Conservation (phyloP, 2,329 filamentous ascomycete genomes). For the Teratosphaeria zuluensis region DNA sequence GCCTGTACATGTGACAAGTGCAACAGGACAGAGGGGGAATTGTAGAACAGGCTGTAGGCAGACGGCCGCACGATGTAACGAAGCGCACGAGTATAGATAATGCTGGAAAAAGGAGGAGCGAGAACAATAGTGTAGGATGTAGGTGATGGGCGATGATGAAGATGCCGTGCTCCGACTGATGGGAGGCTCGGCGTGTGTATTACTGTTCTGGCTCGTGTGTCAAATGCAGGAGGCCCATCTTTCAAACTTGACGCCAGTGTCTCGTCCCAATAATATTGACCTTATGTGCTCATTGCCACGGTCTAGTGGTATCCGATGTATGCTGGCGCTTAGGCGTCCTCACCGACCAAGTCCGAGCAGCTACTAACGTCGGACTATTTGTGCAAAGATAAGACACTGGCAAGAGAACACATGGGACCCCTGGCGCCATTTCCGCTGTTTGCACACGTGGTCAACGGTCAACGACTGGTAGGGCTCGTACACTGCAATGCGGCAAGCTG, state of each 20-base stretch:
- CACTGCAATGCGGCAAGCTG: neutral
- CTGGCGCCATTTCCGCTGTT: neutral
- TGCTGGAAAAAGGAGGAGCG: neutral
- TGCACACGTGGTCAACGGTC: neutral
- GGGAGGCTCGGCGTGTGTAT: constrained; percentile 5
- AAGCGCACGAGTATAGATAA: constrained; percentile 1
- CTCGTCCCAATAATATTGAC: neutral
- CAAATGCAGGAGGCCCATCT: constrained; percentile 6
- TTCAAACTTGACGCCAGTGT: neutral
- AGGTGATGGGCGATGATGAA: neutral
- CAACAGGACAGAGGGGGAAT: neutral
- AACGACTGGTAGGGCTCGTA: neutral
- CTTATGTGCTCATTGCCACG: neutral
- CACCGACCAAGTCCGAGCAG: neutral
- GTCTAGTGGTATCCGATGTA: neutral
- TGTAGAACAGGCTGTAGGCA: neutral
- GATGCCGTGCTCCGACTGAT: neutral
- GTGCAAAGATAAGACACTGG: neutral
- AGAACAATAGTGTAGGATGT: neutral
- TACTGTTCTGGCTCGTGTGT: constrained; percentile 2
- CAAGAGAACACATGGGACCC: neutral
- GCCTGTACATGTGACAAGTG: neutral
- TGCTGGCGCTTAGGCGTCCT: neutral
- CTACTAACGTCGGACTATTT: neutral
- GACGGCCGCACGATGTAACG: neutral